Base-by-base conservation (phyloP, 2,329 filamentous ascomycete genomes). In the Colletotrichum magnum region DNA sequence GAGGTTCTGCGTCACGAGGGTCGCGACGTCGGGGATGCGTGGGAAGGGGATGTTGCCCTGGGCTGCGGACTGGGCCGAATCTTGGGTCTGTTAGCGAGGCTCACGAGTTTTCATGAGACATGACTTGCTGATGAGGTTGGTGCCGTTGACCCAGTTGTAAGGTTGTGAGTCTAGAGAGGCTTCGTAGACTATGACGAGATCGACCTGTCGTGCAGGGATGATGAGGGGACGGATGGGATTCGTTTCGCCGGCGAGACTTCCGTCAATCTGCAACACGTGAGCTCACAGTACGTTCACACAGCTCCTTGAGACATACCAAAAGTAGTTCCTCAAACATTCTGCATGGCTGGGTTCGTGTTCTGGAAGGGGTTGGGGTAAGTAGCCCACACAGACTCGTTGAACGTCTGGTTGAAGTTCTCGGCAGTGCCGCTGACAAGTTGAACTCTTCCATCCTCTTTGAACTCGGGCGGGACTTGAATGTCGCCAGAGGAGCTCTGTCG, bases 121-220 rank as follows among this genome's bases (percentile, higher is more conserved):
- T 12, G 12, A 18, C 73, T 12, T 63, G 74, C 74, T 72, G 5
- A 75, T 72, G 10, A 77, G 65, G 5, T 75, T 76, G 0, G 73
- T 76, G 39, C 76, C 76, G 16, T 77, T 77, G 2, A 76, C 70
- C 76, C 76, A 77, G 3, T 41, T 54, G 26, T 78, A 72, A 1
- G 48, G 21, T 0, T 36, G 32, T 3, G 76, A 69, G 12, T 78
- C 76, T 0, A 72, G 73, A 1, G 76, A 77, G 16, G 75, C 74
- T 50, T 80, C 78, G 41, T 78, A 80, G 0, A 76, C 74, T 21
- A 79, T 75, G 43, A 80, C 75, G 18, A 80, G 71, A 26, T 77
- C 74, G 5, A 77, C 59, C 1, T 69, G 57, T 1, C 77, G 73
- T 1, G 73, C 73, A 0, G 77, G 77, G 13, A 77, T 72, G 16